These are phyloP conservation scores for Musa beccarii DNA, from an alignment of 176 grass and related monocot species.

Conservation along the genomic window DNA sequence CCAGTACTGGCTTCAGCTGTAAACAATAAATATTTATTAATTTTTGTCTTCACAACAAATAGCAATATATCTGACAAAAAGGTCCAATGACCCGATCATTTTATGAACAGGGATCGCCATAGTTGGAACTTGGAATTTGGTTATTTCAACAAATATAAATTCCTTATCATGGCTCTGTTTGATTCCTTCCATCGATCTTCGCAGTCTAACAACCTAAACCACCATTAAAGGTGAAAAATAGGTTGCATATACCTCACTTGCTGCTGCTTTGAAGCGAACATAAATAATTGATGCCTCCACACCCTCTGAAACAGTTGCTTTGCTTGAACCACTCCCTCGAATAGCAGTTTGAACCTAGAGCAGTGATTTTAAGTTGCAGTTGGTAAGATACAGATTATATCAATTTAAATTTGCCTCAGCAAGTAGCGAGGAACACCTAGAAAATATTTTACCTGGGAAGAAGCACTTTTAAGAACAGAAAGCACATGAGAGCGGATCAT, in stretches of 20 bases:
- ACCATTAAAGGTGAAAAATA: background rate
- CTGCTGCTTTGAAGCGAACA: conserved; percentile 96
- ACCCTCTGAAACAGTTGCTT: conserved; percentile 63
- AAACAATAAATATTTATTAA: conserved; percentile 20
- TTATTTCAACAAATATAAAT: background rate
- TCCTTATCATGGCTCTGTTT: background rate
- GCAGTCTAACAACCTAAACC: background rate
- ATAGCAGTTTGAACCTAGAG: conserved; percentile 88
- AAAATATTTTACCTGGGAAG: conserved; percentile 56
- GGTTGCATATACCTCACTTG: conserved; percentile 59
- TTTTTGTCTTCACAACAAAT: conserved; percentile 4
- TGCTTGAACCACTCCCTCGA: conserved; percentile 55
- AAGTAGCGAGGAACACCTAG: conserved; percentile 28
- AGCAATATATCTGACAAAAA: background rate
- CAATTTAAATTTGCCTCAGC: conserved; percentile 6
- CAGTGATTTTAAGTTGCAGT: conserved; percentile 5
- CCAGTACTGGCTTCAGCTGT: conserved; percentile 85
- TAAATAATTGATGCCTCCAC: conserved; percentile 97
- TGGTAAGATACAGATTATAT: conserved; percentile 1
- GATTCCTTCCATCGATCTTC: background rate
- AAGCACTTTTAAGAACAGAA: conserved; percentile 90
- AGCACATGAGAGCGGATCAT: conserved; percentile 91
- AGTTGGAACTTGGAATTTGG: background rate
- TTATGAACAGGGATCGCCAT: background rate
- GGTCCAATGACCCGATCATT: background rate